A percentile compares a stretch with the other conserved stretches of the same genome.
phyloP scores from a whole-genome alignment of 2,329 filamentous ascomycete species.

The Onygenales sp. region DNA sequence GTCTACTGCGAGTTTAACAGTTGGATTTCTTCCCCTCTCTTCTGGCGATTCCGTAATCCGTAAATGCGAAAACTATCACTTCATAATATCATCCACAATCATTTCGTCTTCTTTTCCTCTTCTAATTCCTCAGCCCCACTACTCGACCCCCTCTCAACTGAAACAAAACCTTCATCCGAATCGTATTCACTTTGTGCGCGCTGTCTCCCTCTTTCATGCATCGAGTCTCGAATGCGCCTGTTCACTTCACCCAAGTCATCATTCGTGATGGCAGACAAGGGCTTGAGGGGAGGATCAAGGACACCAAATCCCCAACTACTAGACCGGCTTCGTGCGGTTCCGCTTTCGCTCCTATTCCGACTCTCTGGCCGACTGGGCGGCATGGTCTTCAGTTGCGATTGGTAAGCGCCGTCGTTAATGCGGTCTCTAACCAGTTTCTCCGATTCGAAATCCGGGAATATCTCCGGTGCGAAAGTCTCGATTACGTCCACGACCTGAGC shows the following conservation, averaged over 20 bases:
- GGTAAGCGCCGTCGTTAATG: constrained; percentile 16
- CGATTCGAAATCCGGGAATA: constrained; percentile 76
- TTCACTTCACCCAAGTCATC: constrained; percentile 6
- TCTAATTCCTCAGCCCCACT: neutral
- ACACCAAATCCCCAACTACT: neutral
- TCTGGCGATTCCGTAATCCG: neutral
- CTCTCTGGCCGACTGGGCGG: constrained; percentile 4
- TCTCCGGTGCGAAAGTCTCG: constrained; percentile 76
- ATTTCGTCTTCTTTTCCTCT: constrained; percentile 3
- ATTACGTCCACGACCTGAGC: constrained; percentile 69
- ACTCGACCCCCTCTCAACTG: neutral
- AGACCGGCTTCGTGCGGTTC: constrained; percentile 2
- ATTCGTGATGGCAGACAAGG: constrained; percentile 2
- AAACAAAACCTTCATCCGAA: constrained; percentile 3
- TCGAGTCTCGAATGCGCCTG: constrained; percentile 64
- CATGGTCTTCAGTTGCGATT: constrained; percentile 10
- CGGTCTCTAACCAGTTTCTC: constrained; percentile 41
- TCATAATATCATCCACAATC: neutral
- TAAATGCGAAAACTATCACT: neutral
- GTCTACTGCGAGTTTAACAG: no score
- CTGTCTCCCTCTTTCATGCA: constrained; percentile 55
- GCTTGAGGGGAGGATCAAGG: constrained; percentile 2
- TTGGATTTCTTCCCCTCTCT: no score
- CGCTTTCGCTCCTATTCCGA: constrained; percentile 5
- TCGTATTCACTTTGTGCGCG: constrained; percentile 30